Evolutionary conservation across 192 early-diverging fungal species (phyloP).

Genomic region (Ramicandelaber brevisporus): DNA sequence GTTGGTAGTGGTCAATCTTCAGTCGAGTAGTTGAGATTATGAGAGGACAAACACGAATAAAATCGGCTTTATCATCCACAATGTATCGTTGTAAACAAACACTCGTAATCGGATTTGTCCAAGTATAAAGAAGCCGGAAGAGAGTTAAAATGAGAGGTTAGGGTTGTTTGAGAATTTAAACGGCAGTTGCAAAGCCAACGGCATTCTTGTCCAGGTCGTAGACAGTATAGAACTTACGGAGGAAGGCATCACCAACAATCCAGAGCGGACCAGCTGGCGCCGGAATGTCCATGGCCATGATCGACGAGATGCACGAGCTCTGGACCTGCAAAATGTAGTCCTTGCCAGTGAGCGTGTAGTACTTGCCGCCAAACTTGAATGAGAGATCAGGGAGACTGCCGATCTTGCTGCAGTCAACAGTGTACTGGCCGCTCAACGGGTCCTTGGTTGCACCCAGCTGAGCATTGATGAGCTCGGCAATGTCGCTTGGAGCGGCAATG

Average conservation of each 20-base stretch:
- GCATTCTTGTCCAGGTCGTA: conserved; percentile 23
- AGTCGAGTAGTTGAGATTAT: too few species aligned
- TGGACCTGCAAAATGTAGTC: conserved; percentile 43
- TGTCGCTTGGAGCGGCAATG: conserved; percentile 40
- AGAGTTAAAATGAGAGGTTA: too few species aligned
- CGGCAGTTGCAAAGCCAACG: conserved; percentile 21
- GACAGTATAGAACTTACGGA: conserved; percentile 55
- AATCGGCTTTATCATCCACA: too few species aligned
- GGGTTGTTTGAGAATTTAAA: too few species aligned
- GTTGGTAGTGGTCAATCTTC: too few species aligned
- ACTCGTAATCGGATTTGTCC: too few species aligned
- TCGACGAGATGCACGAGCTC: conserved; percentile 44
- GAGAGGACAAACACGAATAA: too few species aligned
- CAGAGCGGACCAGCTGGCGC: conserved; percentile 48
- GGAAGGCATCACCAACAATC: conserved; percentile 66
- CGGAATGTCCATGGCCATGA: conserved; percentile 86
- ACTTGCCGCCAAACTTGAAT: conserved; percentile 46
- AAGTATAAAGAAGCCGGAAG: too few species aligned
- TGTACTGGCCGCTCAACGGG: conserved; percentile 71
- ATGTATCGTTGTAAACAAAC: too few species aligned
- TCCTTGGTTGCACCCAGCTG: conserved; percentile 83
- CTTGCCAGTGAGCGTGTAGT: conserved; percentile 26
- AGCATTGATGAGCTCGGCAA: conserved; percentile 77
- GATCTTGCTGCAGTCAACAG: conserved; percentile 49
- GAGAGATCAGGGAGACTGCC: conserved; percentile 45